These are phyloP conservation scores for Kodamaea arcana DNA, from an alignment of 1,139 yeast species.

Conservation along the genomic window DNA sequence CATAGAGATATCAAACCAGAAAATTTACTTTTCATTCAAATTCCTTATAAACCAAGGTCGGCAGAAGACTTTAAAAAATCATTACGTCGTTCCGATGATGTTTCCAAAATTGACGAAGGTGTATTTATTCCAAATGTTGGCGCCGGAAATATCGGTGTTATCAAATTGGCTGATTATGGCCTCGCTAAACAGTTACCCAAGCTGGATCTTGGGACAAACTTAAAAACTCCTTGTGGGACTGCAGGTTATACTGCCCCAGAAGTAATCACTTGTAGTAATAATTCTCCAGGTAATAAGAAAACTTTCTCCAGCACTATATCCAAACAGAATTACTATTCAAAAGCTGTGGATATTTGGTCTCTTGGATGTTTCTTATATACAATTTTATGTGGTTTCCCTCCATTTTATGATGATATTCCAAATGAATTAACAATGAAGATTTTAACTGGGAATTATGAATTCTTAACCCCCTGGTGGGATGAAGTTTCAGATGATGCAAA, in stretches of 20 bases:
- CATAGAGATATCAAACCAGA: conserved; percentile 97
- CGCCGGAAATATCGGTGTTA: conserved; percentile 83
- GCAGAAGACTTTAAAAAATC: conserved; percentile 34
- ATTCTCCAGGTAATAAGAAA: conserved; percentile 7
- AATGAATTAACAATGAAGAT: conserved; percentile 80
- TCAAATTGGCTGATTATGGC: conserved; percentile 91
- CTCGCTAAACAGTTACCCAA: conserved; percentile 70
- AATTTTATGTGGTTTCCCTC: conserved; percentile 90
- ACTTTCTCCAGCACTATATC: conserved; percentile 17
- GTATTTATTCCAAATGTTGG: conserved; percentile 71
- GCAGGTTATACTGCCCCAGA: conserved; percentile 95
- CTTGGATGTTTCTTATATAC: conserved; percentile 91
- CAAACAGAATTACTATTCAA: conserved; percentile 77
- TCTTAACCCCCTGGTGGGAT: conserved; percentile 96
- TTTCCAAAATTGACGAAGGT: conserved; percentile 82
- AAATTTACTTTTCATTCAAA: conserved; percentile 63
- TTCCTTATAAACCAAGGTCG: conserved; percentile 41
- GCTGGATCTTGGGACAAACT: conserved; percentile 48
- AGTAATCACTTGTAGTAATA: conserved; percentile 51
- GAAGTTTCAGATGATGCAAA: conserved; percentile 80
- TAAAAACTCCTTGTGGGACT: conserved; percentile 88
- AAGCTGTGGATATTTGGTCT: conserved; percentile 95
- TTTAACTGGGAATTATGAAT: conserved; percentile 76
- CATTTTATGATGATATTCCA: conserved; percentile 86
- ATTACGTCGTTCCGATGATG: conserved; percentile 72